Base-by-base conservation (phyloP, 805 yeast species). In the Schwanniomyces yamadae region DNA sequence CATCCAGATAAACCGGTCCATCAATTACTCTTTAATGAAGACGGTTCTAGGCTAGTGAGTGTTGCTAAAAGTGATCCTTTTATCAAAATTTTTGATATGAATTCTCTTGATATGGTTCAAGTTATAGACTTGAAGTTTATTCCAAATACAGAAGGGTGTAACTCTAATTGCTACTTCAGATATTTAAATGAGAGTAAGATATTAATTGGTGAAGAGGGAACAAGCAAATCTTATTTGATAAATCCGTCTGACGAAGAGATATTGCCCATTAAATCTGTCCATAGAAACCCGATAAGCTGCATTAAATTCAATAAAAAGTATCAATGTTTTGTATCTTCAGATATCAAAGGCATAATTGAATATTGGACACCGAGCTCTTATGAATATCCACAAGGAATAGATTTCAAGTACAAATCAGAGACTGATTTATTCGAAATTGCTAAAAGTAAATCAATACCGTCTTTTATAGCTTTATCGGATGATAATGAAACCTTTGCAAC, bases 391-490 rank as follows among this genome's bases (percentile, higher is more conserved):
- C 34, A 6, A 12, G 34, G 11, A 11, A 37, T 48, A 12, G 20
- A 31, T 12, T 71, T 66, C 48, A 53, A 55, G 23, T 44, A 49
- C 41, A 71, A 71, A 42, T 54, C 69, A 21, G 49, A 57, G 27
- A 71, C 77, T 0, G 66, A 67, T 40, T 44, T 55, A 30, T 47
- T 63, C 39, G 62, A 59, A 12, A 44, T 67, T 30, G 49, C 42
- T 14, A 68, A 66, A 37, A 31, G 41, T 15, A 66, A 65, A 37
- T 39, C 59, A 2, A 28, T 37, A 1, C 56, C 59, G 3, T 25
- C 46, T 5, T 22, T 44, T 2, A 24, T 63, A 5, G 28, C 40
- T 11, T 40, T 60, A 6, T 52, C 63, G 4, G 50, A 49, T 1
- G 50, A 55, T 32, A 54, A 52, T 1, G 49, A 48, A n/a, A 41